A percentile compares a stretch with the other conserved stretches of the same genome.
Conservation (phyloP, 257 asterid species). For the Verbascum thapsus region DNA sequence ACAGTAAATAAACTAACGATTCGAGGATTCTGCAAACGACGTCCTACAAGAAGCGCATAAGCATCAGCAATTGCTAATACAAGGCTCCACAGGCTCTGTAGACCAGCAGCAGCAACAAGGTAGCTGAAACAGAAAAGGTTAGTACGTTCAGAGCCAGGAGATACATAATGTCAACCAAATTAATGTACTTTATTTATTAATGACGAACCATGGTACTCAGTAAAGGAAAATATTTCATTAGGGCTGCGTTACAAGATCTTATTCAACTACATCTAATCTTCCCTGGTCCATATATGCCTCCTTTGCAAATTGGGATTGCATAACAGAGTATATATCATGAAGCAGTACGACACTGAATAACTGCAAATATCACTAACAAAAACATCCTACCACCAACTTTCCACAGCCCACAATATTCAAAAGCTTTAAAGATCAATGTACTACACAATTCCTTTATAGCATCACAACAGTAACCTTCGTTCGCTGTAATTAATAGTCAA, state of each 20-base stretch:
- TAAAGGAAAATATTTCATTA: slow-evolving; percentile 2
- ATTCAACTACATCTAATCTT: slow-evolving; percentile 4
- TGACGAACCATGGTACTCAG: slow-evolving; percentile 5
- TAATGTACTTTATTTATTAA: background rate
- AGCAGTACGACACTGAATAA: slow-evolving; percentile 1
- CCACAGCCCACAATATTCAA: slow-evolving; percentile 8
- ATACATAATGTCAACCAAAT: slow-evolving; percentile 17
- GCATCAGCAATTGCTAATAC: slow-evolving; percentile 69
- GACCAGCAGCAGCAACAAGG: slow-evolving; percentile 95
- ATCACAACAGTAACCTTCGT: background rate
- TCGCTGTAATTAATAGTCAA: background rate
- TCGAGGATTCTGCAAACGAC: slow-evolving; percentile 75
- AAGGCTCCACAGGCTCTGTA: slow-evolving; percentile 98
- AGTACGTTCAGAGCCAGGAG: slow-evolving; percentile 16
- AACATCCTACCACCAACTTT: slow-evolving; percentile 3
- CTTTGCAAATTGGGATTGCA: background rate
- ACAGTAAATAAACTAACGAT: slow-evolving; percentile 78
- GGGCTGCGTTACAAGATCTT: no score
- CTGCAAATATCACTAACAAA: background rate
- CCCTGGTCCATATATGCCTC: slow-evolving; percentile 1
- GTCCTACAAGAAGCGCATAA: slow-evolving; percentile 91
- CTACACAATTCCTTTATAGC: background rate
- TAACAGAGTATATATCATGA: background rate
- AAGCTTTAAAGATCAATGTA: background rate
- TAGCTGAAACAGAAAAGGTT: slow-evolving; percentile 53